Evolutionary conservation across 495 filamentous ascomycete genomes (phyloP).

Genomic region (Platismatia glauca): DNA sequence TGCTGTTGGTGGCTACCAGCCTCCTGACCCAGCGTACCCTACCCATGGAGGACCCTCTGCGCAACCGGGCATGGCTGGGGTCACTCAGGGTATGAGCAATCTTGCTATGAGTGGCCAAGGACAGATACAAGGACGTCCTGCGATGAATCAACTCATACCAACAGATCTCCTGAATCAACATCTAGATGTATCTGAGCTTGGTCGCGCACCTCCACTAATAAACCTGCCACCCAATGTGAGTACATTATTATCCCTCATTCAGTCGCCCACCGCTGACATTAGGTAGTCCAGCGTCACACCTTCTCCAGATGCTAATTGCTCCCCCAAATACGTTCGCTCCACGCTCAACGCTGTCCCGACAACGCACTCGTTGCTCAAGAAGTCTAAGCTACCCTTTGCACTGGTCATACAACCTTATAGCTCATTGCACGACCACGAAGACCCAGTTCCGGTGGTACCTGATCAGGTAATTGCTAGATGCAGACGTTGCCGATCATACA

Average conservation of each 20-base stretch:
- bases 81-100: conserved; percentile 75
- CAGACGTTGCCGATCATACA: conserved; percentile 89
- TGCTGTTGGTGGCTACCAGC: conserved; percentile 51
- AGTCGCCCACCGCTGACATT: conserved; percentile 28
- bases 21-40: conserved; percentile 58
- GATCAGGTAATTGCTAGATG: conserved; percentile 97
- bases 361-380: conserved; percentile 84
- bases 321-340: conserved; percentile 89
- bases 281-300: conserved; percentile 80
- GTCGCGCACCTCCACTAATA: conserved; percentile 85
- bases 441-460: conserved; percentile 80
- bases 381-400: conserved; percentile 89
- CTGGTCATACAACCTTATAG: conserved; percentile 93
- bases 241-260: conserved; percentile 16
- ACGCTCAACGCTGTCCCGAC: conserved; percentile 90
- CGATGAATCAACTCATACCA: conserved; percentile 81
- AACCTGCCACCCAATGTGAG: conserved; percentile 85
- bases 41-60: conserved; percentile 39
- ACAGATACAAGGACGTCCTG: conserved; percentile 41
- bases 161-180: conserved; percentile 86
- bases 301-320: conserved; percentile 85
- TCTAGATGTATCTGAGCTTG: conserved; percentile 86
- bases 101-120: conserved; percentile 60
- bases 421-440: conserved; percentile 84
- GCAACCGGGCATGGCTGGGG: conserved; percentile 53